phyloP scores from a whole-genome alignment of 1,284 basidiomycete species.

The Leccinum variabile region DNA sequence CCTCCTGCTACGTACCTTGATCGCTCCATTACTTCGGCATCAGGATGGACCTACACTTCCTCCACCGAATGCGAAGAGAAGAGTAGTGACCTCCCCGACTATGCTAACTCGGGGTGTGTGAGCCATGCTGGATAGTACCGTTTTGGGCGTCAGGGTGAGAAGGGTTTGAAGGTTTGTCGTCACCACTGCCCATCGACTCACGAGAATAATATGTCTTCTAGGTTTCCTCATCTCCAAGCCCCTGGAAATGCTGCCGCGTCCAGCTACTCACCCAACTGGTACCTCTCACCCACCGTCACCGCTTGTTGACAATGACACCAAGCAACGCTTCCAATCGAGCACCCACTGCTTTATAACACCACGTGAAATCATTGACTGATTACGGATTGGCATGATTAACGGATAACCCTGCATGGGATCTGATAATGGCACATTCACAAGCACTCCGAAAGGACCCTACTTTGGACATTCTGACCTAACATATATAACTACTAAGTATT shows the following conservation, averaged over 20 bases:
- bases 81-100: conserved; percentile 32
- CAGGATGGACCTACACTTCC: conserved; percentile 39
- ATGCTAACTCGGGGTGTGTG: conserved; percentile 23
- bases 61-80: conserved; percentile 40
- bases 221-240: conserved; percentile 56
- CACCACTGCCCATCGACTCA: neutral
- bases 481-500: conserved; percentile 7
- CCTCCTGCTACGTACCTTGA: conserved; percentile 33
- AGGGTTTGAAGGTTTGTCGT: conserved; percentile 54
- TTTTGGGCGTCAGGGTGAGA: conserved; percentile 76
- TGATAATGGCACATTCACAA: conserved; percentile 17
- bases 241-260: conserved; percentile 55
- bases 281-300: conserved; percentile 27
- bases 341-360: conserved; percentile 30
- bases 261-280: conserved; percentile 41
- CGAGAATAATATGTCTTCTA: conserved; percentile 15
- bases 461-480: conserved; percentile 12
- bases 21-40: conserved; percentile 29
- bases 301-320: conserved; percentile 12
- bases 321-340: conserved; percentile 33
- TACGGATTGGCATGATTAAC: conserved; percentile 21
- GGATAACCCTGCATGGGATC: conserved; percentile 11
- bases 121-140: conserved; percentile 49
- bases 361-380: conserved; percentile 25
- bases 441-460: conserved; percentile 16